phyloP scores from a whole-genome alignment of 164 flowering plant genomes.

The Kalanchoe fedtschenkoi region DNA sequence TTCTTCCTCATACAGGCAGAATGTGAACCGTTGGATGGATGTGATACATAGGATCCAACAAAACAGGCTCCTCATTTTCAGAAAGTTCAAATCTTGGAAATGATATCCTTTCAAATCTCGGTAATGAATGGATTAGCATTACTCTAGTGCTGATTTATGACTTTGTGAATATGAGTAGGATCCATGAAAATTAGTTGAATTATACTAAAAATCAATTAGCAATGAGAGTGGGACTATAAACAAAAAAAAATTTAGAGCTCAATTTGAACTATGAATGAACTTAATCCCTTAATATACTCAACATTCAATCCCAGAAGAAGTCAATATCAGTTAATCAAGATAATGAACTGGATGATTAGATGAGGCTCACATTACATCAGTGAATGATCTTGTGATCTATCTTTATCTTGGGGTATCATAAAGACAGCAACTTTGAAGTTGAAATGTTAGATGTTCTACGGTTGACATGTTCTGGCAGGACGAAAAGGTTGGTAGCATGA shows the following conservation, averaged over 20 bases:
- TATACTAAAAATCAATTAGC: no score
- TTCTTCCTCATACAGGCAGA: background rate
- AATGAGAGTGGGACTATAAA: no score
- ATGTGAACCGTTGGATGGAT: conserved; percentile 1
- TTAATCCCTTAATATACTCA: no score
- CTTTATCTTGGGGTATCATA: background rate
- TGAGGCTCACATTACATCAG: background rate
- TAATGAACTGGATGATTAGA: background rate
- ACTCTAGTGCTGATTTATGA: no score
- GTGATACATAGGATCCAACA: background rate
- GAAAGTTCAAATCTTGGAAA: background rate
- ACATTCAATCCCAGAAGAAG: no score
- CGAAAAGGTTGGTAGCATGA: background rate
- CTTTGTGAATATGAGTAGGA: no score
- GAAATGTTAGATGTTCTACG: background rate
- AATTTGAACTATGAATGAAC: background rate
- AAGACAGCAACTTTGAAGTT: background rate
- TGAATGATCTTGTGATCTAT: background rate
- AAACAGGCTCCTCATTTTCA: conserved; percentile 3
- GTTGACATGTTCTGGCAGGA: background rate
- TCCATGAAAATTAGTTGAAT: no score
- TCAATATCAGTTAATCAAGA: no score
- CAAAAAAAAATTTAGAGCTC: no score
- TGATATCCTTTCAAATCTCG: no score
- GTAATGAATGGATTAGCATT: no score